phyloP scores from a whole-genome alignment of 768 basidiomycete genomes.

The Roridomyces roridus region DNA sequence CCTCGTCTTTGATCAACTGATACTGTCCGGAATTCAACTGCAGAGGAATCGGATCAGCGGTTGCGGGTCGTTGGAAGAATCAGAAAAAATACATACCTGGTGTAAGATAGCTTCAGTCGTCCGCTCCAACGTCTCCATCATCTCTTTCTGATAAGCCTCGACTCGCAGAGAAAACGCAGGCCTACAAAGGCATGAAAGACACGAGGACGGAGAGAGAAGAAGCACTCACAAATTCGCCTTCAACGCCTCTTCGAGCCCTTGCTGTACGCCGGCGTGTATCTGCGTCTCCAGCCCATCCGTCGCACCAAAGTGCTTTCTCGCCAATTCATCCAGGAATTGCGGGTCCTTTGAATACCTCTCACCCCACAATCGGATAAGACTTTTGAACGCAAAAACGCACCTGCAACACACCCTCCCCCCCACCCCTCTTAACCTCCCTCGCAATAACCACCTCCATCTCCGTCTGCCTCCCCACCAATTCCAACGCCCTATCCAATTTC shows the following conservation, averaged over 20 bases:
- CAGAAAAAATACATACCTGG: constrained; percentile 15
- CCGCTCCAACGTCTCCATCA: constrained; percentile 17
- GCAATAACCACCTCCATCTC: constrained; percentile 9
- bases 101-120: constrained; percentile 20
- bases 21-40: constrained; percentile 26
- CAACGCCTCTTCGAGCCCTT: constrained; percentile 22
- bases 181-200: neutral
- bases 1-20: constrained; percentile 27
- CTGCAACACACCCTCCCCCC: constrained; percentile 16
- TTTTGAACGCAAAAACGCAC: neutral
- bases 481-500: constrained; percentile 1
- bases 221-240: constrained; percentile 16
- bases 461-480: constrained; percentile 1
- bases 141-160: constrained; percentile 24
- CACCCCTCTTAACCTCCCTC: constrained; percentile 2
- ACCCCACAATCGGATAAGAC: too few relatives aligned
- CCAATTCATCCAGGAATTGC: constrained; percentile 12
- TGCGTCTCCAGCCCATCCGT: constrained; percentile 5
- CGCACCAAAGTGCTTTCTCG: constrained; percentile 3
- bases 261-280: constrained; percentile 7
- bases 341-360: neutral
- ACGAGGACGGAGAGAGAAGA: neutral
- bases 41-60: neutral
- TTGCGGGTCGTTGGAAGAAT: too few relatives aligned
- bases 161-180: constrained; percentile 16